Evolutionary conservation across 148 eudicot genomes (phyloP).

Genomic region (Beta vulgaris): DNA sequence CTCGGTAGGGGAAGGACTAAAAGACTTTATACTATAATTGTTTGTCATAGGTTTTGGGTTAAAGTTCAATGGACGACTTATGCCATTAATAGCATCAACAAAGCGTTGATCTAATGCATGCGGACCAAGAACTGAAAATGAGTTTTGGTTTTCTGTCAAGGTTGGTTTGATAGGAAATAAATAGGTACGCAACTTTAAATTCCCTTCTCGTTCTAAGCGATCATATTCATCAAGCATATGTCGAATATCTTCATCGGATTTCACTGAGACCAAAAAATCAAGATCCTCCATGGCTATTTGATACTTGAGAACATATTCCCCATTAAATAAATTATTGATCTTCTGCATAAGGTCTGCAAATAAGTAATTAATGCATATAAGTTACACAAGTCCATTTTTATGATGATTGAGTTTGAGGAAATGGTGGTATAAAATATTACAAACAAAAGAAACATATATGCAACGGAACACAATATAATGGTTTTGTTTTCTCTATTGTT

Average conservation of each 20-base stretch:
- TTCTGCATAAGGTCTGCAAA: conserved; percentile 68
- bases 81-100: conserved; percentile 54
- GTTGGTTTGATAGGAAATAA: conserved; percentile 51
- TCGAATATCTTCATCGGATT: conserved; percentile 64
- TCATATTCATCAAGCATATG: conserved; percentile 69
- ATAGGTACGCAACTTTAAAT: conserved; percentile 55
- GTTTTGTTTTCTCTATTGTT: too few relatives aligned
- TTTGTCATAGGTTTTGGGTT: not conserved
- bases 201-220: conserved; percentile 35
- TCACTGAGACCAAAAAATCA: conserved; percentile 64
- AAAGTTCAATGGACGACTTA: conserved; percentile 26
- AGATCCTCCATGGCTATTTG: conserved; percentile 65
- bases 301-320: conserved; percentile 60
- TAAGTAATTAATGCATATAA: not conserved
- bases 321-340: conserved; percentile 46
- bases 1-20: conserved; percentile 42
- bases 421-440: too few relatives aligned
- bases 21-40: conserved; percentile 27
- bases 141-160: conserved; percentile 26
- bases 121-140: conserved; percentile 24
- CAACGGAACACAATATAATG: too few relatives aligned
- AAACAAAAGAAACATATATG: too few relatives aligned
- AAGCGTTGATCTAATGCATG: conserved; percentile 47
- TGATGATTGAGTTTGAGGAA: too few relatives aligned
- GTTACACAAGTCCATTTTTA: not conserved